phyloP scores from a whole-genome alignment of 768 basidiomycete species.

The Russula earlei region DNA sequence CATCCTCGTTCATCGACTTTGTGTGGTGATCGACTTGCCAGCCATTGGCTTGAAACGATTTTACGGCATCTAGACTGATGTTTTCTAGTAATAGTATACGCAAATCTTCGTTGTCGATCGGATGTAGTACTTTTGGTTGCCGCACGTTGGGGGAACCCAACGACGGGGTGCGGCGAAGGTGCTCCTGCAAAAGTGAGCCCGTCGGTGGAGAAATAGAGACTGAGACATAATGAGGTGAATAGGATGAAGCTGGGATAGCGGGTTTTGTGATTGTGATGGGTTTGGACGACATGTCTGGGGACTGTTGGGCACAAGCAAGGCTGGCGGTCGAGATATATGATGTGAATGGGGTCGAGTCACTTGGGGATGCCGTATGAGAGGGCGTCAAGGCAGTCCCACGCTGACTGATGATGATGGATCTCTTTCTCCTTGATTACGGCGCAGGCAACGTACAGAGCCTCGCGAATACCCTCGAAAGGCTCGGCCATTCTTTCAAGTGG shows the following conservation, averaged over 20 bases:
- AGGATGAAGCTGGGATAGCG: slow-evolving; percentile 28
- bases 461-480: slow-evolving; percentile 77
- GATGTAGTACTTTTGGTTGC: slow-evolving; percentile 66
- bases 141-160: slow-evolving; percentile 30
- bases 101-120: slow-evolving; percentile 72
- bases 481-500: slow-evolving; percentile 88
- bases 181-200: slow-evolving; percentile 28
- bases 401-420: slow-evolving; percentile 41
- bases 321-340: too few relatives aligned
- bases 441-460: slow-evolving; percentile 92
- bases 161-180: slow-evolving; percentile 22
- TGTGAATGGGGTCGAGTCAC: too few relatives aligned
- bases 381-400: slow-evolving; percentile 10
- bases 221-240: slow-evolving; percentile 29
- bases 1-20: slow-evolving; percentile 85
- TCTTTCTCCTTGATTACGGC: slow-evolving; percentile 94
- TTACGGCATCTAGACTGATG: slow-evolving; percentile 85
- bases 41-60: slow-evolving; percentile 68
- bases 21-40: slow-evolving; percentile 87
- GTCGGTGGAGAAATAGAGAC: slow-evolving; percentile 49
- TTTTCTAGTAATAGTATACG: slow-evolving; percentile 87
- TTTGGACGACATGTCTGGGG: slow-evolving; percentile 33
- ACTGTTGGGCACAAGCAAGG: too few relatives aligned
- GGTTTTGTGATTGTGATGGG: slow-evolving; percentile 46
- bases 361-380: too few relatives aligned